Conservation (phyloP, 139 green algal genomes). For the Axilococcus clingmanii region DNA sequence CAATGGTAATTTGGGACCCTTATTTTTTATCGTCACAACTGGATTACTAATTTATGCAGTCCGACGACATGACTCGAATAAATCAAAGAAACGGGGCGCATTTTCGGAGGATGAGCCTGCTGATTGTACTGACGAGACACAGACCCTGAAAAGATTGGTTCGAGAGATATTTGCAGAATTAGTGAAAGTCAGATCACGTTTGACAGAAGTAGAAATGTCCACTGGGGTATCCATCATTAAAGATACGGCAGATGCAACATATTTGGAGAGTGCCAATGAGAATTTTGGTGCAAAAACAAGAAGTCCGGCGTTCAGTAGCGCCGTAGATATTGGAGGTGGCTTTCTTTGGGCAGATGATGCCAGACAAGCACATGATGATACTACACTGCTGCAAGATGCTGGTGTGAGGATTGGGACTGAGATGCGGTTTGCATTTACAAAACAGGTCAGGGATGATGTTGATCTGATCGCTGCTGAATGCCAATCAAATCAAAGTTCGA, state of each 20-base stretch:
- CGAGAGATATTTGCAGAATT: conserved; percentile 37
- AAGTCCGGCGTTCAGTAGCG: conserved; percentile 5
- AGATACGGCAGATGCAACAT: conserved; percentile 22
- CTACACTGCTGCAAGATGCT: not conserved
- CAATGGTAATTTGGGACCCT: too few relatives aligned
- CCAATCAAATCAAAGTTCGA: too few relatives aligned
- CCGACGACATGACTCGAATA: too few relatives aligned
- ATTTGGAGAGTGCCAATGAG: conserved; percentile 43
- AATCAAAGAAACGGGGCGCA: too few relatives aligned
- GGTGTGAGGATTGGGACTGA: conserved; percentile 5
- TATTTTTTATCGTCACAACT: too few relatives aligned
- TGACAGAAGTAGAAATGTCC: conserved; percentile 28
- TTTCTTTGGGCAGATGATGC: conserved; percentile 26
- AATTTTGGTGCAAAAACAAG: conserved; percentile 49
- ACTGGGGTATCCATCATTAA: too few relatives aligned
- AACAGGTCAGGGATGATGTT: conserved; percentile 16
- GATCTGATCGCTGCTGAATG: not conserved
- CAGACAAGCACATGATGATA: not conserved
- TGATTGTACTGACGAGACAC: conserved; percentile 23
- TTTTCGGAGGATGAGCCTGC: too few relatives aligned
- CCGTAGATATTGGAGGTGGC: conserved; percentile 29
- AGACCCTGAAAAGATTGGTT: conserved; percentile 29
- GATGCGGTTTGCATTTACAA: conserved; percentile 13
- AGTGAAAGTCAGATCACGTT: conserved; percentile 19
- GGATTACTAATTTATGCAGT: too few relatives aligned